These are phyloP conservation scores for Dioscorea alata DNA, from an alignment of 106 monocot species.

Conservation along the genomic window DNA sequence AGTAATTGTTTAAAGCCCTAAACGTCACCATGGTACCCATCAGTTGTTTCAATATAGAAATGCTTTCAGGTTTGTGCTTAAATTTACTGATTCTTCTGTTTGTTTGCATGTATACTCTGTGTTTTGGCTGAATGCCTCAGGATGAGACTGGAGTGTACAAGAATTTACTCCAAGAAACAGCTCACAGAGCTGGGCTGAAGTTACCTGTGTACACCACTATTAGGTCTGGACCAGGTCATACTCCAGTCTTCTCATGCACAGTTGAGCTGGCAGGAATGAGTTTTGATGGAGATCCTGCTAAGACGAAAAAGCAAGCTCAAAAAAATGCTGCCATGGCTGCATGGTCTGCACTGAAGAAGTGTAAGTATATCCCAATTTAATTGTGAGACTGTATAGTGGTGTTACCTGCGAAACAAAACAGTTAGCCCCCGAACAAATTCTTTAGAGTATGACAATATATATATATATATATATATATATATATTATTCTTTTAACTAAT, in stretches of 20 bases:
- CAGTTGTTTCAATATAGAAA: too few species aligned
- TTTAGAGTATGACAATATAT: too few species aligned
- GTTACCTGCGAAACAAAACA: too few species aligned
- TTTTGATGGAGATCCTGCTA: conserved; percentile 52
- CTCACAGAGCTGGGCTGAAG: conserved; percentile 63
- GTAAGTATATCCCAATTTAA: conserved; percentile 1
- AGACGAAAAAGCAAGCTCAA: conserved; percentile 68
- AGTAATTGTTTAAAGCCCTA: too few species aligned
- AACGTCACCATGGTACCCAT: too few species aligned
- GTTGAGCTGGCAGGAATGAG: conserved; percentile 50
- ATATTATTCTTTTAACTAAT: too few species aligned
- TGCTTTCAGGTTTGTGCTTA: too few species aligned
- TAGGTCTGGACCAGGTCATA: conserved; percentile 64
- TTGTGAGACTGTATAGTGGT: too few species aligned
- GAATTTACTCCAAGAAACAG: conserved; percentile 77
- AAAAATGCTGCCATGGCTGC: conserved; percentile 75
- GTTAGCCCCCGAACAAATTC: too few species aligned
- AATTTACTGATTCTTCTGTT: too few species aligned
- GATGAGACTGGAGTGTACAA: conserved; percentile 87
- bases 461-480: too few species aligned
- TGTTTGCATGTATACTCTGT: too few species aligned
- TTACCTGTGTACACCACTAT: conserved; percentile 65
- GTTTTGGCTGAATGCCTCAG: conserved; percentile 14
- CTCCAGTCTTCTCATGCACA: conserved; percentile 56
- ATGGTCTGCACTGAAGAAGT: conserved; percentile 50